Conservation (phyloP, 495 filamentous ascomycete species). For the Neurospora sp. region DNA sequence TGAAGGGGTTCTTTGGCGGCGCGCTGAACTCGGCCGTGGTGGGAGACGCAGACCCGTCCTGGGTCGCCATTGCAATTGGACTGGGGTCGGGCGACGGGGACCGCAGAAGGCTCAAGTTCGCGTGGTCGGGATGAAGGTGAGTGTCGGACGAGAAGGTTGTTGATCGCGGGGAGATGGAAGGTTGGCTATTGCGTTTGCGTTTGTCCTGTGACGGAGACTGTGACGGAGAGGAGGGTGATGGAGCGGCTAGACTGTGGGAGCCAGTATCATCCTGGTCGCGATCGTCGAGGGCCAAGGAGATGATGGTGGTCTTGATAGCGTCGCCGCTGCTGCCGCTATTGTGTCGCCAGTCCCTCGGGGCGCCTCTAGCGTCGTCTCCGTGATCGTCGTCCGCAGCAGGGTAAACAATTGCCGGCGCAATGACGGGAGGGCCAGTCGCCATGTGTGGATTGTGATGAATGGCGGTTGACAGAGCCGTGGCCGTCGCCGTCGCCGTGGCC, state of each 20-base stretch:
- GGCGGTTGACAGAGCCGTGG: constrained; percentile 7
- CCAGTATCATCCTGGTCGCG: constrained; percentile 3
- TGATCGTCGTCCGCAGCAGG: constrained; percentile 6
- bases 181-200: background rate
- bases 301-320: background rate
- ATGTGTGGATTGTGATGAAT: constrained; percentile 2
- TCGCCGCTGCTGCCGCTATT: background rate
- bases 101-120: constrained; percentile 8
- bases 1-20: constrained; percentile 60
- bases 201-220: background rate
- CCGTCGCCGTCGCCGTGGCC: constrained; percentile 12
- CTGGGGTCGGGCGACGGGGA: constrained; percentile 14
- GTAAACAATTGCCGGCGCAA: background rate
- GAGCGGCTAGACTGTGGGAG: constrained; percentile 1
- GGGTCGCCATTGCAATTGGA: constrained; percentile 25
- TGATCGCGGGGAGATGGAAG: constrained; percentile 1
- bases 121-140: constrained; percentile 11
- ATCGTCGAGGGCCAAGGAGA: constrained; percentile 10
- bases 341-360: background rate
- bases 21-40: constrained; percentile 19
- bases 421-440: constrained; percentile 4
- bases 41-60: constrained; percentile 10
- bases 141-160: constrained; percentile 3
- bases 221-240: background rate
- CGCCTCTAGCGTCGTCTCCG: background rate